Evolutionary conservation across 192 early-diverging fungal genomes (phyloP).

Genomic region (Linnemannia exigua): DNA sequence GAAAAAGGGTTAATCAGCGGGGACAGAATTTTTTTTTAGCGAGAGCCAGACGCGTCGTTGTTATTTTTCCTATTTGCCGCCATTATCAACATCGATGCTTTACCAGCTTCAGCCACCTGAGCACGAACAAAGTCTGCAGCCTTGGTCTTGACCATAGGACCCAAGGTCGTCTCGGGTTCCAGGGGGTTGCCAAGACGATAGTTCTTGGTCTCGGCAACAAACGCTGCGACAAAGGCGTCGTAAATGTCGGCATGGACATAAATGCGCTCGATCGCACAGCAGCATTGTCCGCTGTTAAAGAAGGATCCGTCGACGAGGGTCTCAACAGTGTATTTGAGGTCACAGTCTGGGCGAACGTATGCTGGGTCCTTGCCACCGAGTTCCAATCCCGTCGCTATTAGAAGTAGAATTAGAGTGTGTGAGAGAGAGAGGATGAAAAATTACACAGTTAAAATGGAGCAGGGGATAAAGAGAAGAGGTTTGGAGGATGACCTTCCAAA

Average conservation of each 20-base stretch:
- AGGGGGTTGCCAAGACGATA: conserved; percentile 81
- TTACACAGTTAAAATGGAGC: too few species aligned
- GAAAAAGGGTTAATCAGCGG: not conserved
- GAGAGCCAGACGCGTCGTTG: not conserved
- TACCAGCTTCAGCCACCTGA: conserved; percentile 78
- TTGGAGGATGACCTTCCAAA: not conserved
- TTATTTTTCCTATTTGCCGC: not conserved
- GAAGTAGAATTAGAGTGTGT: not conserved
- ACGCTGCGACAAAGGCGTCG: conserved; percentile 76
- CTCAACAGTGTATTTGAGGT: conserved; percentile 79
- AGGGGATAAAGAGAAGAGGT: not conserved
- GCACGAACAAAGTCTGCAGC: conserved; percentile 78
- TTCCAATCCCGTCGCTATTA: conserved; percentile 76
- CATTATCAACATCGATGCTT: too few species aligned
- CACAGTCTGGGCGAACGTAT: conserved; percentile 80
- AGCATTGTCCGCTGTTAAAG: conserved; percentile 88
- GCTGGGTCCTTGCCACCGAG: conserved; percentile 91
- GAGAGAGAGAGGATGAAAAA: not conserved
- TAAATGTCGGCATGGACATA: conserved; percentile 83
- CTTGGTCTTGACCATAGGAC: conserved; percentile 78
- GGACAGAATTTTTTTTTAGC: not conserved
- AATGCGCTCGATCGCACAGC: conserved; percentile 84
- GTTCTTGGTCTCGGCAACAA: conserved; percentile 66
- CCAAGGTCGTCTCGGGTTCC: conserved; percentile 73
- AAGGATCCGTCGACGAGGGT: conserved; percentile 85